Conservation (phyloP, 306 rosid species). For the Dalbergia oliveri region DNA sequence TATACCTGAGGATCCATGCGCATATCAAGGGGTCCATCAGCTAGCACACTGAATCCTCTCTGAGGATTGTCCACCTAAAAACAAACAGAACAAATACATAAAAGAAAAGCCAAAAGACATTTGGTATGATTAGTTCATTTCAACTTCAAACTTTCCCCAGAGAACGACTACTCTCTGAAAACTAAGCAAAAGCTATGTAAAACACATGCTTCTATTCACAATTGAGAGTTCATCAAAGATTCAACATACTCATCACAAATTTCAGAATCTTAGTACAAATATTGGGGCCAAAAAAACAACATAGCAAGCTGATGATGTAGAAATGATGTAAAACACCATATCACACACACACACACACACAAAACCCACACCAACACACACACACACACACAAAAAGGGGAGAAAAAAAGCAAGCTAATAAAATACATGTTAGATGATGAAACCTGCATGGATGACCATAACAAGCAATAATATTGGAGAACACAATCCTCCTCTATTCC, state of each 20-base stretch:
- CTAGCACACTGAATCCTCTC: conserved; percentile 93
- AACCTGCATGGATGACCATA: not conserved
- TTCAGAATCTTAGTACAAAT: not conserved
- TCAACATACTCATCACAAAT: conserved; percentile 24
- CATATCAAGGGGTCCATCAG: conserved; percentile 94
- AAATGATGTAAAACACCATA: not conserved
- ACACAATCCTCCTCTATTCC: not conserved
- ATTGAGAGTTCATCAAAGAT: conserved; percentile 20
- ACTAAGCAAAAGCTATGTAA: not conserved
- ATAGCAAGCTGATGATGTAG: not conserved
- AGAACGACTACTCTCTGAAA: not conserved
- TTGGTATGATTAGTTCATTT: not conserved
- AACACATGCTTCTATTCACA: not conserved
- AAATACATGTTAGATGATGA: no score
- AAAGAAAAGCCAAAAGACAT: not conserved
- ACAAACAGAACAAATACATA: conserved; percentile 24
- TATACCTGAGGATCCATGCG: conserved; percentile 98
- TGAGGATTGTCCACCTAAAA: conserved; percentile 79
- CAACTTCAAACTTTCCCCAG: not conserved
- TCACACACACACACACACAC: no score
- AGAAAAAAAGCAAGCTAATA: no score
- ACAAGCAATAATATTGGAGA: not conserved
- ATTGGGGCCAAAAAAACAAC: not conserved
- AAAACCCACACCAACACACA: no score
- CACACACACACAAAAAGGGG: no score